Percentiles rank a stretch among this genome's conserved stretches.
phyloP scores from a whole-genome alignment of 2,329 filamentous ascomycete species.

The Fusarium coffeatum region DNA sequence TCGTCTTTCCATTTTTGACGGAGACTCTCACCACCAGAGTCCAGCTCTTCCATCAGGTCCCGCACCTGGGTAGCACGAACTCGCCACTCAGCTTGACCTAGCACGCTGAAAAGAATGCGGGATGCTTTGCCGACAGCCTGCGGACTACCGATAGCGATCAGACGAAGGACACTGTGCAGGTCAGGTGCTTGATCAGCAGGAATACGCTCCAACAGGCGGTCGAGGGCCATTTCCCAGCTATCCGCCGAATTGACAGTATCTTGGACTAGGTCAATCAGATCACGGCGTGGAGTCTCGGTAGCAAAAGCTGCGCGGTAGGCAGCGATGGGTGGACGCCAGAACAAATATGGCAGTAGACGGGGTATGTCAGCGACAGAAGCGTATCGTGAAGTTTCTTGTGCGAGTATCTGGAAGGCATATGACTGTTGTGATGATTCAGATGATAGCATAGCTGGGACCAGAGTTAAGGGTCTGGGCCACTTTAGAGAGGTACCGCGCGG shows the following conservation, averaged over 20 bases:
- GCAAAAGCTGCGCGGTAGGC: conserved; percentile 47
- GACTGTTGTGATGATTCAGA: conserved; percentile 18
- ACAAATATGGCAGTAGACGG: conserved; percentile 52
- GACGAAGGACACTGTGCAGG: conserved; percentile 48
- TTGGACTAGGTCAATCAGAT: conserved; percentile 45
- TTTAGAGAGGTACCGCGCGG: conserved; percentile 35
- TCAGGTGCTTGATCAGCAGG: conserved; percentile 31
- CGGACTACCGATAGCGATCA: conserved; percentile 49
- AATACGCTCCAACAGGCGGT: conserved; percentile 30
- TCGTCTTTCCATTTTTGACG: conserved; percentile 31
- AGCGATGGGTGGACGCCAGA: conserved; percentile 52
- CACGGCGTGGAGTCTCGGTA: conserved; percentile 10
- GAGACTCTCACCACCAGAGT: conserved; percentile 25
- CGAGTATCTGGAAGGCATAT: conserved; percentile 42
- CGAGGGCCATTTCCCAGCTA: conserved; percentile 28
- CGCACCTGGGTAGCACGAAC: conserved; percentile 44
- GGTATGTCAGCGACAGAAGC: conserved; percentile 42
- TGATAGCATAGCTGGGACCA: conserved; percentile 44
- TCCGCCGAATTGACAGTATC: conserved; percentile 32
- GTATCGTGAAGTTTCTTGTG: conserved; percentile 42
- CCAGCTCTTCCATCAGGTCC: conserved; percentile 36
- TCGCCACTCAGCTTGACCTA: conserved; percentile 53
- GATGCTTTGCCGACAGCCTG: conserved; percentile 48
- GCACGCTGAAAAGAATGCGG: conserved; percentile 49
- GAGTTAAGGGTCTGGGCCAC: conserved; percentile 44